Conservation (phyloP, 805 yeast species). For the Pichia gijzeniarum region DNA sequence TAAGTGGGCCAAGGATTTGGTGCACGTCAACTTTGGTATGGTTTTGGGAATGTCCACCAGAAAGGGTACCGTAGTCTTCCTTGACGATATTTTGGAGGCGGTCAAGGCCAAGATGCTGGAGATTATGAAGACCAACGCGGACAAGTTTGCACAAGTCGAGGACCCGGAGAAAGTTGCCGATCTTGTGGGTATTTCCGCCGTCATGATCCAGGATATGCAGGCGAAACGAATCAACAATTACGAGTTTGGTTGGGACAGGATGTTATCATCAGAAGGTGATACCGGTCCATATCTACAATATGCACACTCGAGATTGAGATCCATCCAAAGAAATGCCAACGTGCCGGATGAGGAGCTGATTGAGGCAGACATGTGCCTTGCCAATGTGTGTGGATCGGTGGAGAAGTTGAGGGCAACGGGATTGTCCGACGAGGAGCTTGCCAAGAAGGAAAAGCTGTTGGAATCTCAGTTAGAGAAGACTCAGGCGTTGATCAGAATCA, state of each 20-base stretch:
- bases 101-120: constrained; percentile 93
- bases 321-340: constrained; percentile 81
- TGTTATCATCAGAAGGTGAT: constrained; percentile 98
- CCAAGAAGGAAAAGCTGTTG: constrained; percentile 27
- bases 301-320: constrained; percentile 94
- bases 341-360: constrained; percentile 32
- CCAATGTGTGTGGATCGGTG: constrained; percentile 26
- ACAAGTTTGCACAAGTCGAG: constrained; percentile 86
- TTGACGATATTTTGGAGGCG: constrained; percentile 88
- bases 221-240: constrained; percentile 94
- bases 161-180: constrained; percentile 95
- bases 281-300: constrained; percentile 98
- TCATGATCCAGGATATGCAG: constrained; percentile 99
- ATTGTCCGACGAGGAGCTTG: constrained; percentile 25
- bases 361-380: constrained; percentile 27
- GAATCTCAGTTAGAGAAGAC: constrained; percentile 28
- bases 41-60: constrained; percentile 98
- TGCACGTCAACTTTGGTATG: constrained; percentile 94
- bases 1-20: constrained; percentile 72
- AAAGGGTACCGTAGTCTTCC: constrained; percentile 97
- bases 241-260: constrained; percentile 95
- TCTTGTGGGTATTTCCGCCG: constrained; percentile 92
- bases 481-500: constrained; percentile 59
- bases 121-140: constrained; percentile 89
- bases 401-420: constrained; percentile 19